Evolutionary conservation across 106 monocot genomes (phyloP), one percentile per base, ranked within the genome.

Genomic region (Gastrodia elata): DNA sequence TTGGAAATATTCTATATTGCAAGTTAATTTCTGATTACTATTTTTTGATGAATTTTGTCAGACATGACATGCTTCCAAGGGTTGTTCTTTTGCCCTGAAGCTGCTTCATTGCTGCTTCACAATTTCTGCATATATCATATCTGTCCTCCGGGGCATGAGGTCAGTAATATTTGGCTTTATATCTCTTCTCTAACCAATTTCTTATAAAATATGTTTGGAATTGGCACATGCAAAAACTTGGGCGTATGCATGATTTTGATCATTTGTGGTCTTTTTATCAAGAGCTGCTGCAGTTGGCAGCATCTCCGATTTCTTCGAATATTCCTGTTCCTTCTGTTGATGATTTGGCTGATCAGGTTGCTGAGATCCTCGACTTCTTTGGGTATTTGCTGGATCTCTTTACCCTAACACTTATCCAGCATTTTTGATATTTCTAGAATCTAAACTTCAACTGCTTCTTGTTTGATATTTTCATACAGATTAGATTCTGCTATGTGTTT

Each of bases 51-150:
- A 57, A 67, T 38, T 35, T 37, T 67, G 20, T 32, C 36, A 93
- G 93, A 93, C 77, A 83, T 83, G 76, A 87, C 89, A 14, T 93
- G 93, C 68, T 93, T 93, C 69, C 93, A 89, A 93, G 87, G 89
- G 72, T 89, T 93, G 74, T 85, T 93, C 65, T 89, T 89, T 80
- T 89, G 83, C 71, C 87, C 83, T 34, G 87, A 89, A 81, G 77
- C 87, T 68, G 72, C 87, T 64, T 83, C 93, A 22, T 75, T 93
- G 80, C 81, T 93, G 30, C 85, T 93, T 40, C 87, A 93, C 82
- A 89, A 87, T 75, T 93, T 93, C 75, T 93, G 93, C 74, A 87
- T 93, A 70, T 93, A 93, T 74, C 84, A 93, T 75, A 93, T 93
- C 32, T 75, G 80, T 69, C 89, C 93, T 64, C 93, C 93, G 28